These are phyloP conservation scores for Monascus purpureus DNA, from an alignment of 495 filamentous ascomycete species.

Conservation along the genomic window DNA sequence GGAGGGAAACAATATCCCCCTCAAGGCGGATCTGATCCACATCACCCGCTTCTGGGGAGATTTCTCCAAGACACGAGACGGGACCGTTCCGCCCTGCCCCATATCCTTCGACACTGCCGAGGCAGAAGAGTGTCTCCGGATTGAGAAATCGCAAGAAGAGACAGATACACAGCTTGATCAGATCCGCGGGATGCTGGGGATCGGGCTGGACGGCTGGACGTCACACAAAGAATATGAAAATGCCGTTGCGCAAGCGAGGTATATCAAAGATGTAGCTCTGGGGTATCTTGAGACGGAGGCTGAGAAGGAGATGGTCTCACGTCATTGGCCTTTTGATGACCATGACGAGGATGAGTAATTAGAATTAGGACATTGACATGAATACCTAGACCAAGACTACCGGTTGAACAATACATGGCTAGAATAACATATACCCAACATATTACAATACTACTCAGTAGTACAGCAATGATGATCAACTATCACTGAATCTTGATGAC, in stretches of 20 bases:
- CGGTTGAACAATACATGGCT: too few relatives aligned
- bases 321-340: neutral
- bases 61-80: constrained; percentile 2
- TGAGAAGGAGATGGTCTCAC: neutral
- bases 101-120: constrained; percentile 8
- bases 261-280: too few relatives aligned
- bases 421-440: too few relatives aligned
- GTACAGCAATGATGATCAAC: too few relatives aligned
- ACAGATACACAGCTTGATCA: constrained; percentile 8
- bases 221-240: neutral
- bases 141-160: constrained; percentile 10
- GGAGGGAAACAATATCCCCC: constrained; percentile 11
- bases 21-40: constrained; percentile 10
- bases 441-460: too few relatives aligned
- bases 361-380: too few relatives aligned
- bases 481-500: too few relatives aligned
- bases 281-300: neutral
- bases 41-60: constrained; percentile 9
- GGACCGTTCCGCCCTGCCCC: constrained; percentile 9
- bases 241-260: neutral
- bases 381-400: too few relatives aligned
- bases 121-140: constrained; percentile 4
- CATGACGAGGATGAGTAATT: too few relatives aligned
- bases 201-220: neutral
- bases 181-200: constrained; percentile 9